A percentile compares a stretch with the other conserved stretches of the same genome.
Evolutionary conservation across 108 stramenopile species (phyloP).

Genomic region (Halocafeteria seosinensis): DNA sequence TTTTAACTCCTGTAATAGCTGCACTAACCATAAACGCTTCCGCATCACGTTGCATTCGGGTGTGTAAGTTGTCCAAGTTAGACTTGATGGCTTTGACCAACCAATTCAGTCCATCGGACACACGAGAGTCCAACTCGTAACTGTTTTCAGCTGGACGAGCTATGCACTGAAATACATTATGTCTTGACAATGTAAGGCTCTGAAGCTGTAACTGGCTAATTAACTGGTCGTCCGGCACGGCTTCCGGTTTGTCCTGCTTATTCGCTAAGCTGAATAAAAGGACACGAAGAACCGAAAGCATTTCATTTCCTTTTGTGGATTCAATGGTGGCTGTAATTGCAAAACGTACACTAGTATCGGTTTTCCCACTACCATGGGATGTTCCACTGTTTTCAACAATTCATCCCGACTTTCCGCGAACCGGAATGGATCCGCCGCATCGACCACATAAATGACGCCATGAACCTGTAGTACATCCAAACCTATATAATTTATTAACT

Average conservation of each 20-base stretch:
- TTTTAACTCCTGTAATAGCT: too few species aligned
- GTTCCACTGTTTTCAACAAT: neutral
- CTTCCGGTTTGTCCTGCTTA: neutral
- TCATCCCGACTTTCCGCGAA: neutral
- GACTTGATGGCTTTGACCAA: neutral
- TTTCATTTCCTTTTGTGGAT: neutral
- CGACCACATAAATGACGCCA: neutral
- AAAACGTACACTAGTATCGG: neutral
- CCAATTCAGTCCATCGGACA: neutral
- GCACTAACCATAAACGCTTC: too few species aligned
- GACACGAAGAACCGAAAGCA: neutral
- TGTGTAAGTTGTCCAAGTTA: neutral
- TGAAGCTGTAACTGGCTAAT: neutral
- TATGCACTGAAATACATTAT: neutral
- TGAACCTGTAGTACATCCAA: too few species aligned
- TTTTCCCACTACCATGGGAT: neutral
- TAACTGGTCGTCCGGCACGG: neutral
- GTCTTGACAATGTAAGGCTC: neutral
- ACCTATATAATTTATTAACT: too few species aligned
- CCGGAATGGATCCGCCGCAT: neutral
- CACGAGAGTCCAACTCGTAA: neutral
- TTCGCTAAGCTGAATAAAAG: neutral
- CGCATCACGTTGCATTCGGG: too few species aligned
- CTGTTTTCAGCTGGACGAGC: neutral
- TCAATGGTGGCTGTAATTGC: too few species aligned